These are phyloP conservation scores for Acaromyces ingoldii DNA, from an alignment of 1,284 basidiomycete species.

Conservation along the genomic window DNA sequence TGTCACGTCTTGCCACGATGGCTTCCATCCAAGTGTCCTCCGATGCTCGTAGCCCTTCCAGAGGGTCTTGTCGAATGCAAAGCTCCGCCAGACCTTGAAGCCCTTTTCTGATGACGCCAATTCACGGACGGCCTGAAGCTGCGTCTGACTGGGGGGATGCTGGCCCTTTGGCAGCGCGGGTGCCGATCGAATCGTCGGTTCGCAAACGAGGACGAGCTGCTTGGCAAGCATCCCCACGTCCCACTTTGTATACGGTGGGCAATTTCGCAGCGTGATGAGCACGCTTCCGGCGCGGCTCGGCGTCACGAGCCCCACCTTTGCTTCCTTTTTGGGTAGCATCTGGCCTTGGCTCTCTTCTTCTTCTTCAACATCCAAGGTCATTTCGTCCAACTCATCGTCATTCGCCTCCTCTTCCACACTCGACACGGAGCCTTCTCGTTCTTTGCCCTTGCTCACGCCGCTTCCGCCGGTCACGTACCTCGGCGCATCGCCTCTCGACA, in stretches of 20 bases:
- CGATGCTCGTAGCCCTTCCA: constrained; percentile 86
- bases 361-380: constrained; percentile 9
- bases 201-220: constrained; percentile 55
- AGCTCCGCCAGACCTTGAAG: constrained; percentile 68
- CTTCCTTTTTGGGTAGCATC: constrained; percentile 50
- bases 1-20: no score
- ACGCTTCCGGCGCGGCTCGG: constrained; percentile 58
- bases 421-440: constrained; percentile 20
- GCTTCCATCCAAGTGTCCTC: constrained; percentile 75
- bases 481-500: constrained; percentile 54
- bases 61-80: constrained; percentile 66
- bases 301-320: constrained; percentile 51
- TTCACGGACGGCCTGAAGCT: constrained; percentile 58
- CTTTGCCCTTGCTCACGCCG: constrained; percentile 1
- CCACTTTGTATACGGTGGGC: constrained; percentile 84
- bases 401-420: constrained; percentile 9
- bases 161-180: constrained; percentile 33
- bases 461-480: constrained; percentile 36
- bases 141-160: constrained; percentile 57
- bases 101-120: constrained; percentile 64
- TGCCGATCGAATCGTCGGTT: constrained; percentile 54
- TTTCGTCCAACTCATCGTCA: constrained; percentile 9
- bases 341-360: constrained; percentile 32
- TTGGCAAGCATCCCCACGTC: constrained; percentile 51
- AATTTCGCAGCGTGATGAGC: constrained; percentile 82